Evolutionary conservation across 768 basidiomycete species (phyloP).

Genomic region (Cyclocybe cylindracea): DNA sequence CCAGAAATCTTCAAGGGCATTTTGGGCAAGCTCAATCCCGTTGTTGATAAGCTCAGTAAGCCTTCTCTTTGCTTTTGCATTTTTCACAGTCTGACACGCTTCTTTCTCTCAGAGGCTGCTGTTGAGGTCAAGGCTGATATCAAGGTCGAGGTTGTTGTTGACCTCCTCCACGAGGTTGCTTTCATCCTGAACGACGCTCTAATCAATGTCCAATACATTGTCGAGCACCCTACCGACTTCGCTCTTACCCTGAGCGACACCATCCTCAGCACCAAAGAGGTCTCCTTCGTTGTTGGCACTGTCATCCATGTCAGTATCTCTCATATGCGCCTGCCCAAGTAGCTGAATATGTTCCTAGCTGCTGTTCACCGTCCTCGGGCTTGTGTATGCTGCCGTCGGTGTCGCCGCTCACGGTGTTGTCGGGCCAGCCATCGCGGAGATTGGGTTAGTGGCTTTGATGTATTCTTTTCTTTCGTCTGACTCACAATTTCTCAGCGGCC

Average conservation of each 20-base stretch:
- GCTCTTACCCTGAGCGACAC: slow-evolving; percentile 10
- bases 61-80: not conserved
- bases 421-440: slow-evolving; percentile 10
- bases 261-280: slow-evolving; percentile 9
- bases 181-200: slow-evolving; percentile 12
- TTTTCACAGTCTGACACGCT: not conserved
- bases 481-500: slow-evolving; percentile 9
- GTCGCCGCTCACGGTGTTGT: slow-evolving; percentile 8
- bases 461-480: not conserved
- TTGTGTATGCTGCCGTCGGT: slow-evolving; percentile 9
- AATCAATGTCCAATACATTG: slow-evolving; percentile 15
- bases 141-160: slow-evolving; percentile 13
- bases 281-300: slow-evolving; percentile 16
- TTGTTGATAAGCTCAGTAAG: slow-evolving; percentile 16
- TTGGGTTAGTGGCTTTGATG: slow-evolving; percentile 16
- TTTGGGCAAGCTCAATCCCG: slow-evolving; percentile 9
- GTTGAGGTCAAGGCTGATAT: slow-evolving; percentile 16
- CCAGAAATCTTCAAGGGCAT: slow-evolving; percentile 12
- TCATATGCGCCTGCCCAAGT: not conserved
- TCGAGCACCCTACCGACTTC: slow-evolving; percentile 11
- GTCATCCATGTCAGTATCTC: slow-evolving; percentile 19
- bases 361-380: slow-evolving; percentile 15
- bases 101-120: slow-evolving; percentile 4
- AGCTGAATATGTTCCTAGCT: slow-evolving; percentile 11
- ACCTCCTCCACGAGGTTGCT: slow-evolving; percentile 15